phyloP scores from a whole-genome alignment of 306 rosid species.

The Malus orientalis region DNA sequence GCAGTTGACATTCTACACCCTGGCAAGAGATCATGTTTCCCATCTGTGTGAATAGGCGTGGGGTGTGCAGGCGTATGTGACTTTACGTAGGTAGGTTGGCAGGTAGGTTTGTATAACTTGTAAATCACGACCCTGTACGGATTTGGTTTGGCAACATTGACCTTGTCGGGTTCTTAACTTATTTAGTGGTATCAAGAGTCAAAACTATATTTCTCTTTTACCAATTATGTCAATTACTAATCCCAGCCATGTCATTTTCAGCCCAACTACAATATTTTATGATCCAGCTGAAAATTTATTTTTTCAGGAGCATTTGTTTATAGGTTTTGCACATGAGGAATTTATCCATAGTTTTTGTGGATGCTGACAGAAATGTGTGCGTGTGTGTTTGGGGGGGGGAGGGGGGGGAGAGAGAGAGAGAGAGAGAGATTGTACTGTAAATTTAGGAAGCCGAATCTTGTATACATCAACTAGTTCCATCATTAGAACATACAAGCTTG shows the following conservation, averaged over 20 bases:
- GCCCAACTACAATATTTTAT: not conserved
- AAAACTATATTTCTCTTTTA: not conserved
- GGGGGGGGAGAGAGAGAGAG: not conserved
- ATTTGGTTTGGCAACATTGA: not conserved
- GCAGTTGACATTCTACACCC: not conserved
- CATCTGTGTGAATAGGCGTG: not conserved
- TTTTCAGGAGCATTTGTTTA: not conserved
- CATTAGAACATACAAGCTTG: constrained; percentile 82
- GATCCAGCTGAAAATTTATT: not conserved
- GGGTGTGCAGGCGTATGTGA: not conserved
- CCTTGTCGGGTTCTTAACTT: not conserved
- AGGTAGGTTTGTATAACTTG: not conserved
- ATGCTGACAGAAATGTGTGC: not conserved
- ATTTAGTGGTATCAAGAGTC: not conserved
- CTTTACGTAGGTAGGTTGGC: not conserved
- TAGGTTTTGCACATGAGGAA: not conserved
- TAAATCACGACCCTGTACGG: no score
- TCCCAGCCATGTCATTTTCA: not conserved
- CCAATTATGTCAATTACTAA: not conserved
- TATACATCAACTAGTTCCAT: constrained; percentile 93
- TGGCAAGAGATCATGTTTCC: not conserved
- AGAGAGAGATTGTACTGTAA: constrained; percentile 50
- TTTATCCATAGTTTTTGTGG: not conserved
- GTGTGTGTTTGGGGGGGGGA: not conserved
- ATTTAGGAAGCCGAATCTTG: constrained; percentile 92